Evolutionary conservation across 768 basidiomycete species (phyloP), one percentile per base, ranked within the genome.

Genomic region (Royoungia palumana): DNA sequence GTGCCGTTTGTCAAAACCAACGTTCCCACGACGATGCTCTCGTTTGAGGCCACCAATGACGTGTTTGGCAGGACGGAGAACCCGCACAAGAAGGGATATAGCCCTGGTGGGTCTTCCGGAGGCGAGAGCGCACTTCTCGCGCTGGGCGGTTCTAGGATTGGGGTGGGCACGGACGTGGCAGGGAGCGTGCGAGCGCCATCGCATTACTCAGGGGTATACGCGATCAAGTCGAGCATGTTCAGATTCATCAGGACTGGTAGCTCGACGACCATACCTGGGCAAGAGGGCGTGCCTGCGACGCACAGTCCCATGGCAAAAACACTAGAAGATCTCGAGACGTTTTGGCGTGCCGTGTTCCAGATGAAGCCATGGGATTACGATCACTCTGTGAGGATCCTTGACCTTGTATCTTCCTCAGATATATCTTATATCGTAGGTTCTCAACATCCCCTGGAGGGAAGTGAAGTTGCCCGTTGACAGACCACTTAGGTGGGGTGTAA

Each of bases 331-430:
- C 64, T 88, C 32, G 75, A 77, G 42, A 79, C 82, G 46, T 81
- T 86, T 62, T 86, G 81, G 81, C 78, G 77, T 54, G 72, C 80
- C 13, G 71, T 87, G 8, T 71, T 85, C 19, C 68, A 68, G 38
- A 79, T 79, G 64, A 76, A 77, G 46, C 82, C 85, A 14, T 87
- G 84, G 83, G 70, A 74, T 14, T 85, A 86, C 51, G 86, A 87
- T 58, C 77, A 80, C 48, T 58, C 58, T 4, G 75, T 75, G 49
- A 61, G 64, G 48, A 19, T 24, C 16, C n/a, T 36, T 7, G 11
- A 6, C 27, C 4, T 0, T n/a, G 14, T 16, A 16, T 14, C n/a
- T 28, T 24, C 12, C 9, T 9, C 32, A 11, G 19, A 10, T 30
- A 14, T 19, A 30, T 30, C 32, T 25, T 17, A 44, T 25, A 13